Conservation (phyloP, 345 rosid species). For the Hypericum perforatum region DNA sequence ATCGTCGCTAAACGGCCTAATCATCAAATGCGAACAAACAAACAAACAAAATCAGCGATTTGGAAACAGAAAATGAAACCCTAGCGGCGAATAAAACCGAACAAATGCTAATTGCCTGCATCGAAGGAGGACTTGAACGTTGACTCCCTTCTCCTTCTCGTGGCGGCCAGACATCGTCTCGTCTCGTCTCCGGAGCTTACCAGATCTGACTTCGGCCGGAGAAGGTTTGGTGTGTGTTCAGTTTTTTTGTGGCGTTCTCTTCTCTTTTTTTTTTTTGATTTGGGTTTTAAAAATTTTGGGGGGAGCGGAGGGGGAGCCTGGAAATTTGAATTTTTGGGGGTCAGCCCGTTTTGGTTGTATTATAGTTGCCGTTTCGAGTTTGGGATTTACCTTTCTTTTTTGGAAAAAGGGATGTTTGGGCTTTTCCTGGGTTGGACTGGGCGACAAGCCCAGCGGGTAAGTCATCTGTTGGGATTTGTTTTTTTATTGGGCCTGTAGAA, state of each 20-base stretch:
- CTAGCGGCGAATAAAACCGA: not conserved
- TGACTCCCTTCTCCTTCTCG: slow-evolving; percentile 96
- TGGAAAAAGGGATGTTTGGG: too few relatives aligned
- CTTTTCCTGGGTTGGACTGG: too few relatives aligned
- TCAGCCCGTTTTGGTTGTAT: not conserved
- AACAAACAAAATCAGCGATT: slow-evolving; percentile 2
- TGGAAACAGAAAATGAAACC: slow-evolving; percentile 5
- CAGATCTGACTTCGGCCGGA: slow-evolving; percentile 9
- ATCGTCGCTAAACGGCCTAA: slow-evolving; percentile 92
- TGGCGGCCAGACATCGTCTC: slow-evolving; percentile 77
- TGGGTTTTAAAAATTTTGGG: slow-evolving; percentile 1
- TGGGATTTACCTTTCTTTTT: too few relatives aligned
- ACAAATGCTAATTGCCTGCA: slow-evolving; percentile 53
- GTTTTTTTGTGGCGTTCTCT: too few relatives aligned
- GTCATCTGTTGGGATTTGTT: too few relatives aligned
- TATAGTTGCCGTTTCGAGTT: too few relatives aligned
- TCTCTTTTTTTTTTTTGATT: too few relatives aligned
- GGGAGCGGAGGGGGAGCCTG: slow-evolving; percentile 42
- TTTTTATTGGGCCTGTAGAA: too few relatives aligned
- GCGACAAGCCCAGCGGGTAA: too few relatives aligned
- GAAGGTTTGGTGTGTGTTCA: too few relatives aligned
- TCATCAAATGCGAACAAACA: not conserved
- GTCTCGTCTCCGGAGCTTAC: slow-evolving; percentile 8
- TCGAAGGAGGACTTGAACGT: slow-evolving; percentile 97
- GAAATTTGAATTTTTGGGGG: slow-evolving; percentile 48